Base-by-base conservation (phyloP, 495 filamentous ascomycete genomes). In the Venustampulla echinocandica region DNA sequence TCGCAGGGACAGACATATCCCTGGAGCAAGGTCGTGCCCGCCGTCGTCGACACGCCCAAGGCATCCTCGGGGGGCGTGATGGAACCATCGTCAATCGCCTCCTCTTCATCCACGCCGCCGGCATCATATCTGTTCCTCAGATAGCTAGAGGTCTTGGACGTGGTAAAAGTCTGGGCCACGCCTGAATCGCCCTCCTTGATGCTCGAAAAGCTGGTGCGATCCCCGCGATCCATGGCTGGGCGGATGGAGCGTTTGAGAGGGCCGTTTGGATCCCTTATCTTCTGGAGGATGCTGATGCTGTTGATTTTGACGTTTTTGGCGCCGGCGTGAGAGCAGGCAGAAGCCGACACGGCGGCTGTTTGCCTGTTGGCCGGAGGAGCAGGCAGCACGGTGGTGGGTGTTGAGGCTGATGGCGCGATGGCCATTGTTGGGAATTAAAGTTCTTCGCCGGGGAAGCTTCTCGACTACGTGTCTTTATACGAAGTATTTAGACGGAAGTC, bases 1-100 rank as follows among this genome's bases (percentile, higher is more conserved):
- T 83, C 79, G 56, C 81, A 83, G 5, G 81, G 83, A 55, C 80
- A 82, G 67, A 81, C 83, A 56, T 79, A 84, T 39, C 69, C 71
- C 27, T 73, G 71, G 2, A 77, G 62, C 41, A 36, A 6, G 27
- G 32, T 44, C 7, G 24, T 35, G 6, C 47, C 46, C 4, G 47
- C 44, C 19, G 45, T 54, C 23, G 36, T 45, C 27, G 52, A 32
- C 30, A 17, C 44, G 18, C 30, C 10, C 19, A 58, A 49, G 4
- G 21, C 37, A 34, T 42, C 41, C n/a, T n/a, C n/a, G 18, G 21
- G 37, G 3, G 37, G 37, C 15, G 37, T 40, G 17, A 28, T 10
- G 21, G 43, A 10, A 25, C 46, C 24, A 50, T 70, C 70, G 44
- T 66, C 68, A 50, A 73, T 56, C 23, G 62, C 65, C 39, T 73